Evolutionary conservation across 2,329 filamentous ascomycete species (phyloP).

Genomic region (Pleurostoma richardsiae): DNA sequence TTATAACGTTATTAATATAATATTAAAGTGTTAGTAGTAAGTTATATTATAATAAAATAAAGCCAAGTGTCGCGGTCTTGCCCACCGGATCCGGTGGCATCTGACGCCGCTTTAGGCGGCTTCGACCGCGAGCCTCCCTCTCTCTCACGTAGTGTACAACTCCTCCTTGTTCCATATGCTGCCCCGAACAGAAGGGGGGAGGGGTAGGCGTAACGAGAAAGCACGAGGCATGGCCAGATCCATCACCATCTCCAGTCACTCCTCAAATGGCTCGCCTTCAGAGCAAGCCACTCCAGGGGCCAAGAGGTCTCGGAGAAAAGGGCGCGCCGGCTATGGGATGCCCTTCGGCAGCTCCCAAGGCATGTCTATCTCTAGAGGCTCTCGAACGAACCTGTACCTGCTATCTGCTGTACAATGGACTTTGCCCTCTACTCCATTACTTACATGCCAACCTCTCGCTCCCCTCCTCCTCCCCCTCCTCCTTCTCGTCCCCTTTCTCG

Average conservation of each 20-base stretch:
- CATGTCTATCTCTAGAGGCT: background rate
- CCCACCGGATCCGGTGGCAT: conserved; percentile 1
- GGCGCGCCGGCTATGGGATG: background rate
- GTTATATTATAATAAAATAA: background rate
- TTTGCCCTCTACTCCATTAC: background rate
- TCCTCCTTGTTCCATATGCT: background rate
- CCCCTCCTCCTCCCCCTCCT: background rate
- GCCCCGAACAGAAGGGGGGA: background rate
- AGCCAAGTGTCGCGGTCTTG: conserved; percentile 2
- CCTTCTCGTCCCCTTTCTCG: too few relatives aligned
- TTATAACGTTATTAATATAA: too few relatives aligned
- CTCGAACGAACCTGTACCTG: background rate
- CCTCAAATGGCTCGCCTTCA: background rate
- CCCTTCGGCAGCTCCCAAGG: background rate
- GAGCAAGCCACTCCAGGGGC: background rate
- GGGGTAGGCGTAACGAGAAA: background rate
- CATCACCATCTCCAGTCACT: background rate
- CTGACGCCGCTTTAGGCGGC: conserved; percentile 3
- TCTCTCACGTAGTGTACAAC: background rate
- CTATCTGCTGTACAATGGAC: background rate
- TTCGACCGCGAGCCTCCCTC: background rate
- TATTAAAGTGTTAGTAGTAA: too few relatives aligned
- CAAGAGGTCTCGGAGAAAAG: background rate
- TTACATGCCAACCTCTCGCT: background rate
- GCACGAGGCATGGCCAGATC: background rate